These are phyloP conservation scores for Taphrina wiesneri DNA, from an alignment of 1,139 yeast genomes.

Conservation along the genomic window DNA sequence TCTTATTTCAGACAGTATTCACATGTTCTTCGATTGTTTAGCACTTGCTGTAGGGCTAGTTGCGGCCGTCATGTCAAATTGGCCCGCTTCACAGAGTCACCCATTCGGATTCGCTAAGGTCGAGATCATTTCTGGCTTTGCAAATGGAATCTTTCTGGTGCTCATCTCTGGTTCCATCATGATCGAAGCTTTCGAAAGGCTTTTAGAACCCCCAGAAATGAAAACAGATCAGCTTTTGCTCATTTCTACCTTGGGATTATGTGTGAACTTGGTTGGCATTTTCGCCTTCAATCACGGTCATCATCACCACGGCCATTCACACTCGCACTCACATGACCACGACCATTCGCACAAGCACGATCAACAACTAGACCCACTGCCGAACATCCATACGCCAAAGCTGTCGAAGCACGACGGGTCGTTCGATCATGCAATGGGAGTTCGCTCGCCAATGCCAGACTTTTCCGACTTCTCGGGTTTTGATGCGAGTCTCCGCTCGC, in stretches of 20 bases:
- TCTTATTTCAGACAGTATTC: slow-evolving; percentile 84
- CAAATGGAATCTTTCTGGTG: slow-evolving; percentile 82
- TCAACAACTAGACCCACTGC: background rate
- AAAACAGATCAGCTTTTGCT: slow-evolving; percentile 83
- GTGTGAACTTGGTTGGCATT: slow-evolving; percentile 88
- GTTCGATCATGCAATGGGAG: slow-evolving; percentile 11
- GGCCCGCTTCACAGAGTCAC: slow-evolving; percentile 64
- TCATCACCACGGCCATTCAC: slow-evolving; percentile 50
- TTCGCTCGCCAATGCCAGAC: slow-evolving; percentile 15
- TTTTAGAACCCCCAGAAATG: slow-evolving; percentile 71
- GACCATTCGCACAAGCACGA: slow-evolving; percentile 43
- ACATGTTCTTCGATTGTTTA: slow-evolving; percentile 82
- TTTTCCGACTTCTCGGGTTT: slow-evolving; percentile 6
- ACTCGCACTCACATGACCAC: slow-evolving; percentile 44
- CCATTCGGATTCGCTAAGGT: slow-evolving; percentile 86
- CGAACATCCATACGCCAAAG: slow-evolving; percentile 12
- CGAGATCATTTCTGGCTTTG: slow-evolving; percentile 91
- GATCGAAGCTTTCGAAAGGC: slow-evolving; percentile 80
- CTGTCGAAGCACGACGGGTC: background rate
- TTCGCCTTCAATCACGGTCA: slow-evolving; percentile 90
- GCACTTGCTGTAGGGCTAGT: slow-evolving; percentile 85
- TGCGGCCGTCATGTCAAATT: slow-evolving; percentile 68
- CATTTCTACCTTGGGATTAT: slow-evolving; percentile 78
- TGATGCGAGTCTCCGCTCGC: background rate
- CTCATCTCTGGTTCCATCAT: slow-evolving; percentile 88